These are phyloP conservation scores for Brassica nigra DNA, from an alignment of 345 rosid genomes.

Conservation along the genomic window DNA sequence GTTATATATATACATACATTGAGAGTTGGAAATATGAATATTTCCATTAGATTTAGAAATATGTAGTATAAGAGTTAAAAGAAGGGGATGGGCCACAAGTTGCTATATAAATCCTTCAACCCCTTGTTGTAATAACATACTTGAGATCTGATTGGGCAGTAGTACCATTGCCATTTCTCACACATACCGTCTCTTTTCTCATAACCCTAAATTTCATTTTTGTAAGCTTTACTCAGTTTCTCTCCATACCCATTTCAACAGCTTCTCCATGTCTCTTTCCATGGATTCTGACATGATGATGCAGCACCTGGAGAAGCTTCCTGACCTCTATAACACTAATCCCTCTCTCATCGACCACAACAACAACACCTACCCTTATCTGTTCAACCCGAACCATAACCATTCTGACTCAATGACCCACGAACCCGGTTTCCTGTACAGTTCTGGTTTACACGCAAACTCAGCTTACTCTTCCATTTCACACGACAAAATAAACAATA, in stretches of 20 bases:
- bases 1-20: not conserved
- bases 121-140: slow-evolving; percentile 27
- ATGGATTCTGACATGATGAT: slow-evolving; percentile 55
- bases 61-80: slow-evolving; percentile 4
- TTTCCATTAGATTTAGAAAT: slow-evolving; percentile 7
- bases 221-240: slow-evolving; percentile 32
- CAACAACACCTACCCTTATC: slow-evolving; percentile 36
- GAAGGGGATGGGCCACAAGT: slow-evolving; percentile 46
- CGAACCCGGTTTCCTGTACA: slow-evolving; percentile 36
- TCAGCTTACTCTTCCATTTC: slow-evolving; percentile 34
- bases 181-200: slow-evolving; percentile 36
- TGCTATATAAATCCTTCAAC: slow-evolving; percentile 49
- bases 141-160: slow-evolving; percentile 43
- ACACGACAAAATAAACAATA: slow-evolving; percentile 34
- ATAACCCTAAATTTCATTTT: slow-evolving; percentile 12
- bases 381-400: slow-evolving; percentile 37
- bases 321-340: slow-evolving; percentile 47
- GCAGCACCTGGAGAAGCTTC: slow-evolving; percentile 70
- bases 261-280: slow-evolving; percentile 35
- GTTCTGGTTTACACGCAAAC: slow-evolving; percentile 26
- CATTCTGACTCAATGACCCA: slow-evolving; percentile 25
- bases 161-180: slow-evolving; percentile 30
- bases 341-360: slow-evolving; percentile 29
- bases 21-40: slow-evolving; percentile 23
- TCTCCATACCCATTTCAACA: slow-evolving; percentile 31